Evolutionary conservation across 1,284 basidiomycete species (phyloP).

Genomic region (Meira nashicola): DNA sequence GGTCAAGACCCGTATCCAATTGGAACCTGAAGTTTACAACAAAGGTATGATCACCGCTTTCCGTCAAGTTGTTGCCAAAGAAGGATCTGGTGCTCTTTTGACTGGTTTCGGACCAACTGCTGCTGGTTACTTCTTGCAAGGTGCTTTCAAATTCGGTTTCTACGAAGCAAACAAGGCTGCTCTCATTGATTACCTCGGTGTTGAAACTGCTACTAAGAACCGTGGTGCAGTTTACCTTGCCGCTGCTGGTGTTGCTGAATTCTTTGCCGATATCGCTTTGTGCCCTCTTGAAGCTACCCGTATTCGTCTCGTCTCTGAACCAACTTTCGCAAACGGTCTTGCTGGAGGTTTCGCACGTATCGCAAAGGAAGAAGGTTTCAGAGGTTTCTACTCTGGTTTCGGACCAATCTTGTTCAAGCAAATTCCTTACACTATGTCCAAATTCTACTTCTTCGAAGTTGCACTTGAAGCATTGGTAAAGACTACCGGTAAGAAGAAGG

Average conservation of each 20-base stretch:
- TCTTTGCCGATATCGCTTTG: constrained; percentile 53
- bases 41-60: constrained; percentile 53
- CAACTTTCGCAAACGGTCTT: constrained; percentile 51
- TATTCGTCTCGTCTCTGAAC: constrained; percentile 53
- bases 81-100: constrained; percentile 50
- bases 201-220: constrained; percentile 48
- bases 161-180: constrained; percentile 54
- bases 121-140: constrained; percentile 53
- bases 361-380: constrained; percentile 47
- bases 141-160: constrained; percentile 52
- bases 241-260: constrained; percentile 50
- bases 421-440: constrained; percentile 56
- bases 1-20: constrained; percentile 93
- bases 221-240: constrained; percentile 50
- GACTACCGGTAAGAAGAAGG: constrained; percentile 58
- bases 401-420: constrained; percentile 53
- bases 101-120: constrained; percentile 51
- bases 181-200: constrained; percentile 47
- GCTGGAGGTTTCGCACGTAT: constrained; percentile 47
- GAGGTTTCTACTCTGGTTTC: constrained; percentile 53
- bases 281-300: constrained; percentile 53
- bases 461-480: constrained; percentile 57
- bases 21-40: constrained; percentile 62
- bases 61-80: constrained; percentile 49
- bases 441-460: constrained; percentile 55